phyloP scores from a whole-genome alignment of 495 filamentous ascomycete species.

The Alectoria sarmentosa region DNA sequence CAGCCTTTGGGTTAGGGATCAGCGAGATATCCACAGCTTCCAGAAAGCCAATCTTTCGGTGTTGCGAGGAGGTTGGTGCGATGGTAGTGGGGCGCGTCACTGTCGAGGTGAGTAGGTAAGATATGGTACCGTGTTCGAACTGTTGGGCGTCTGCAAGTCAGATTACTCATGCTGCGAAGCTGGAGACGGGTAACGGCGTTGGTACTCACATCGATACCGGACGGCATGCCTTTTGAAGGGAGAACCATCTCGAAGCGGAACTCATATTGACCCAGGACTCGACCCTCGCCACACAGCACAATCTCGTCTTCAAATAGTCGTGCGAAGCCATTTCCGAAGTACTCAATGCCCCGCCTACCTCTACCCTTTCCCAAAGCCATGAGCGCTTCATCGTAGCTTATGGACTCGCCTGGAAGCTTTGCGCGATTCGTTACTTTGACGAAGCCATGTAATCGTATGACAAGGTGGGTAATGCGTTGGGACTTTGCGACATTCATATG shows the following conservation, averaged over 20 bases:
- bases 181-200: background rate
- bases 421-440: constrained; percentile 82
- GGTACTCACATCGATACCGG: constrained; percentile 80
- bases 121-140: constrained; percentile 94
- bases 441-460: constrained; percentile 78
- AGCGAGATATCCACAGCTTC: constrained; percentile 62
- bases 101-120: constrained; percentile 83
- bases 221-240: constrained; percentile 74
- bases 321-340: constrained; percentile 73
- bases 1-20: constrained; percentile 53
- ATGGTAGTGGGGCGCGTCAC: constrained; percentile 86
- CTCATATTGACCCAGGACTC: constrained; percentile 75
- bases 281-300: constrained; percentile 83
- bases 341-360: constrained; percentile 54
- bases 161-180: background rate
- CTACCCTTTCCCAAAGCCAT: constrained; percentile 41
- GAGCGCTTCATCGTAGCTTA: constrained; percentile 38
- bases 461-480: constrained; percentile 82
- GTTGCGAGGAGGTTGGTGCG: constrained; percentile 67
- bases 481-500: constrained; percentile 74
- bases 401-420: constrained; percentile 53
- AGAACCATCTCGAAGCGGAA: constrained; percentile 86
- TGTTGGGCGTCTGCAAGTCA: constrained; percentile 30
- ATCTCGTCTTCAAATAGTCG: constrained; percentile 88
- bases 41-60: constrained; percentile 68